Evolutionary conservation across 2,329 filamentous ascomycete genomes (phyloP).

Genomic region (Diplodia sapinea): DNA sequence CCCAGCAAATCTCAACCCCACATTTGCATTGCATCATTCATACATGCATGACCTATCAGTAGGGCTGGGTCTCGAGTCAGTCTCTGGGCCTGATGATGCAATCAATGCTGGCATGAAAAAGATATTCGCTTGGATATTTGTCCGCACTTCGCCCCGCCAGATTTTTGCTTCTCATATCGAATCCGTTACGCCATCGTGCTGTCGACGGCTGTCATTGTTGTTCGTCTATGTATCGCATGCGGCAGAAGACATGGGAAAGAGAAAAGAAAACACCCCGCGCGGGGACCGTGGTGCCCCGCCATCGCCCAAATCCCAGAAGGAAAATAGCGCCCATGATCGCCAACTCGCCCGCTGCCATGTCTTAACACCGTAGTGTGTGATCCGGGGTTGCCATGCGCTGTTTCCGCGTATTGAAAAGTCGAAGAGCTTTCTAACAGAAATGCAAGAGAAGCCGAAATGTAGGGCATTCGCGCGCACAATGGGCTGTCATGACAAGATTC

Average conservation of each 20-base stretch:
- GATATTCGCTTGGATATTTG: neutral
- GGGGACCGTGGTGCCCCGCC: slow-evolving; percentile 9
- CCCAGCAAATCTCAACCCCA: neutral
- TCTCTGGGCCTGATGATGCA: slow-evolving; percentile 12
- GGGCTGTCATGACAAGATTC: neutral
- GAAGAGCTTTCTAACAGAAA: slow-evolving; percentile 25
- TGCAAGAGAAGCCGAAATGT: slow-evolving; percentile 22
- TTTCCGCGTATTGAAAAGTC: slow-evolving; percentile 16
- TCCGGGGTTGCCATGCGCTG: slow-evolving; percentile 10
- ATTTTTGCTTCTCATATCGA: neutral
- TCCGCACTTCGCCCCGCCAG: neutral
- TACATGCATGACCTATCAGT: neutral
- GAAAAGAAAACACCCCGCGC: slow-evolving; percentile 16
- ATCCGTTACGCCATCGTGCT: neutral
- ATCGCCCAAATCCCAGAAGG: slow-evolving; percentile 11
- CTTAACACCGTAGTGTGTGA: slow-evolving; percentile 7
- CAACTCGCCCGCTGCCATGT: slow-evolving; percentile 24
- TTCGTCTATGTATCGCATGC: slow-evolving; percentile 22
- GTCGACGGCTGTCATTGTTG: slow-evolving; percentile 19
- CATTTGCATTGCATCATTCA: slow-evolving; percentile 17
- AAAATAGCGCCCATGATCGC: slow-evolving; percentile 27
- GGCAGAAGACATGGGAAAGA: slow-evolving; percentile 21
- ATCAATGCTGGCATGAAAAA: slow-evolving; percentile 1
- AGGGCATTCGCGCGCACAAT: neutral
- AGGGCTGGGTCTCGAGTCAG: slow-evolving; percentile 19